Evolutionary conservation across 1,284 basidiomycete genomes (phyloP).

Genomic region (Caloboletus firmus): DNA sequence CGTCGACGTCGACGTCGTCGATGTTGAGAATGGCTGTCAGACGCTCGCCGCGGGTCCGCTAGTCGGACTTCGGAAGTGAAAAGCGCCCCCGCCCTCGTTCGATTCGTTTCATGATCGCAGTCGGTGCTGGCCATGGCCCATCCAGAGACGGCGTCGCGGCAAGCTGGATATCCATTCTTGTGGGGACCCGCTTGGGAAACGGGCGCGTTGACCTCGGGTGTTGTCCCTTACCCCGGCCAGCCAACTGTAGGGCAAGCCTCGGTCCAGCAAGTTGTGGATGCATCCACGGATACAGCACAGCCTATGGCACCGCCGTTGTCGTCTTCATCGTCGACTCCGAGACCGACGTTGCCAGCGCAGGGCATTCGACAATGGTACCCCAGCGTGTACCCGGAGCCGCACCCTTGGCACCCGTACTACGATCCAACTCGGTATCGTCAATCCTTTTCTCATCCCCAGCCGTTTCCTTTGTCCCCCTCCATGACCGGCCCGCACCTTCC

Average conservation of each 20-base stretch:
- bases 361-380: not conserved
- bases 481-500: not conserved
- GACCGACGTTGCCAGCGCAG: not conserved
- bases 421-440: conserved; percentile 3
- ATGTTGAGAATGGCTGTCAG: not conserved
- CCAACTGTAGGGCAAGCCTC: not conserved
- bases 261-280: not conserved
- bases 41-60: not conserved
- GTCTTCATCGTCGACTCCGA: not conserved
- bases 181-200: not conserved
- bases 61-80: conserved; percentile 32
- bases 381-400: conserved; percentile 3
- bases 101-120: not conserved
- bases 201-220: not conserved
- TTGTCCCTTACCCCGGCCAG: not conserved
- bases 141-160: not conserved
- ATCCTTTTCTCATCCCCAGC: not conserved
- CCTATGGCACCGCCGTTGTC: not conserved
- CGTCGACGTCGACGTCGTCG: conserved; percentile 12
- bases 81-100: not conserved
- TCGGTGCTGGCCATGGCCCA: conserved; percentile 6
- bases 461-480: not conserved
- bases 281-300: not conserved
- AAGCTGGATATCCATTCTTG: not conserved
- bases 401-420: not conserved